These are phyloP conservation scores for Hippophae rhamnoides DNA, from an alignment of 306 rosid genomes.

Conservation along the genomic window DNA sequence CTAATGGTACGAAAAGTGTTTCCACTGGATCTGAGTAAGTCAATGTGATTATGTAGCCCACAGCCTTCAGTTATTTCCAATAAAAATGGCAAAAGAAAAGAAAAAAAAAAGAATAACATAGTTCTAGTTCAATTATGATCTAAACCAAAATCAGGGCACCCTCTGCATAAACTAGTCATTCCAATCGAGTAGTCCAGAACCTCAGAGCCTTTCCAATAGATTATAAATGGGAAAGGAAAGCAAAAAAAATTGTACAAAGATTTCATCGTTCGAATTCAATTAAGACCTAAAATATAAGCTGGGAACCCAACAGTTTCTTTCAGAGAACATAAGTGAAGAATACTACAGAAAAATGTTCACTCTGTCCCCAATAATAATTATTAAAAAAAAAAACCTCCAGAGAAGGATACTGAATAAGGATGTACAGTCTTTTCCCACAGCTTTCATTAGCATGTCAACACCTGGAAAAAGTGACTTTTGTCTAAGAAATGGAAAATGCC, in stretches of 20 bases:
- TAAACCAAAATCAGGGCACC: neutral
- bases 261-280: too few relatives aligned
- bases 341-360: neutral
- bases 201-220: too few relatives aligned
- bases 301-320: too few relatives aligned
- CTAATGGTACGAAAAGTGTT: too few relatives aligned
- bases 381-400: conserved; percentile 4
- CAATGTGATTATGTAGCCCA: too few relatives aligned
- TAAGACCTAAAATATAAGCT: too few relatives aligned
- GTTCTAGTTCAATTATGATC: neutral
- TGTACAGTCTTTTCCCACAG: conserved; percentile 92
- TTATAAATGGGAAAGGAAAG: too few relatives aligned
- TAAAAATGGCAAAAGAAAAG: neutral
- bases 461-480: conserved; percentile 32
- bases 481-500: neutral
- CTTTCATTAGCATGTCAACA: conserved; percentile 80
- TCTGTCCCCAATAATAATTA: conserved; percentile 5
- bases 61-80: neutral
- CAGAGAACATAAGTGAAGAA: conserved; percentile 1
- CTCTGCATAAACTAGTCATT: neutral
- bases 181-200: neutral
- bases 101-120: neutral
- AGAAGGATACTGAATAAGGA: conserved; percentile 90
- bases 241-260: too few relatives aligned
- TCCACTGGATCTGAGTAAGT: too few relatives aligned